phyloP scores from a whole-genome alignment of 208 protist species.

The Wallacemonas collosoma region DNA sequence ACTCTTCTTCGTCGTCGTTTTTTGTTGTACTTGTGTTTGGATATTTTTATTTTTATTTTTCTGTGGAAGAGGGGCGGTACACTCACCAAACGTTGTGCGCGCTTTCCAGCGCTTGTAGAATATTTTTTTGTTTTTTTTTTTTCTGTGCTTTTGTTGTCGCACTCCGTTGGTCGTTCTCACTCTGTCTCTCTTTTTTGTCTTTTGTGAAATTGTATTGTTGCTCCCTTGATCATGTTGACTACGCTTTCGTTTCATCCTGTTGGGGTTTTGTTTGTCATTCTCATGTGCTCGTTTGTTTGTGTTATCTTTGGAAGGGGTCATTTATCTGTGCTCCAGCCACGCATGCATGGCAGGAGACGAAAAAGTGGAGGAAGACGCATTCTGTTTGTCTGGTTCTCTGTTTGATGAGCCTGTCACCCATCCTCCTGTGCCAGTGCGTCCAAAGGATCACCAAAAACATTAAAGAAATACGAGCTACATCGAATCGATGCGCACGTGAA shows the following conservation, averaged over 20 bases:
- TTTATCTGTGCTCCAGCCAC: no score
- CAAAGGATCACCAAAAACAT: no score
- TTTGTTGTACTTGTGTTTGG: slow-evolving; percentile 21
- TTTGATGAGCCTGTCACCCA: no score
- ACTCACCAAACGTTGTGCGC: no score
- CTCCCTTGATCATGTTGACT: slow-evolving; percentile 1
- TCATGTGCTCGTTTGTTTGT: background rate
- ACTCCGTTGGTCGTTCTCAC: background rate
- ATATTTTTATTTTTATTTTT: slow-evolving; percentile 26
- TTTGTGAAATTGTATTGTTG: background rate
- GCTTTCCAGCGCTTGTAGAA: background rate
- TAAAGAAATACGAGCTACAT: no score
- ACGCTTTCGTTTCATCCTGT: slow-evolving; percentile 10
- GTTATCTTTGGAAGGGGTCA: background rate
- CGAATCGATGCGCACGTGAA: no score
- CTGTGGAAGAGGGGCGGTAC: background rate
- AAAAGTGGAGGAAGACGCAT: no score
- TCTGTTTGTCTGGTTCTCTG: no score
- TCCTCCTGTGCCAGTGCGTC: no score
- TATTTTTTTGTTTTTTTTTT: background rate
- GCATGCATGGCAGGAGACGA: no score
- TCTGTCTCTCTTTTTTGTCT: background rate
- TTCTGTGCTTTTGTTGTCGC: background rate
- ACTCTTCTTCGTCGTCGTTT: background rate
- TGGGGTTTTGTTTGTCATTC: background rate